Evolutionary conservation across 345 rosid species (phyloP).

Genomic region (Durio zibethinus): DNA sequence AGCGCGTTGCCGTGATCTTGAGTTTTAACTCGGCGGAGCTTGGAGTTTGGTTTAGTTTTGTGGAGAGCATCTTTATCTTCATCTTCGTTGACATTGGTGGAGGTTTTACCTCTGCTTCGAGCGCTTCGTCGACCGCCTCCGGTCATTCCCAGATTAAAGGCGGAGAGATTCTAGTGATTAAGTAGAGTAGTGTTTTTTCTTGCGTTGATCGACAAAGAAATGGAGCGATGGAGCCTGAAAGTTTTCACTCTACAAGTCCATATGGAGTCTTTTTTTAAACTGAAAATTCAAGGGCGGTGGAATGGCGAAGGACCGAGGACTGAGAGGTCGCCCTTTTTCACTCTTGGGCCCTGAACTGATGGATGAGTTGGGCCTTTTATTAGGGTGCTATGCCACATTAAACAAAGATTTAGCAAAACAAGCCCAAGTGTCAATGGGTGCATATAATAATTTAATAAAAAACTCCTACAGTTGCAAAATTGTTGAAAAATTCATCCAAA

Average conservation of each 20-base stretch:
- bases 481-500: too few species aligned
- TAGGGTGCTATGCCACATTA: too few species aligned
- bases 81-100: slow-evolving; percentile 27
- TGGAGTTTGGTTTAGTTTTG: slow-evolving; percentile 21
- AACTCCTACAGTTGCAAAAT: too few species aligned
- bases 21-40: slow-evolving; percentile 25
- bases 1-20: slow-evolving; percentile 26
- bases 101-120: slow-evolving; percentile 53
- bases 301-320: too few species aligned
- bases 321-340: too few species aligned
- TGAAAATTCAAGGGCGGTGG: too few species aligned
- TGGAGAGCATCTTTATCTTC: slow-evolving; percentile 24
- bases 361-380: too few species aligned
- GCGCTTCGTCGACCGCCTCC: slow-evolving; percentile 53
- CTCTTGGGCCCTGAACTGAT: too few species aligned
- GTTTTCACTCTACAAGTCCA: not conserved
- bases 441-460: too few species aligned
- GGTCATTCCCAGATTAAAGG: slow-evolving; percentile 40
- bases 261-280: too few species aligned
- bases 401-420: too few species aligned
- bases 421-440: too few species aligned
- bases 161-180: not conserved
- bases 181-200: not conserved
- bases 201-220: not conserved
- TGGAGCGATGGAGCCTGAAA: not conserved